A percentile compares a stretch with the other conserved stretches of the same genome.
Evolutionary conservation across 352 stramenopile genomes (phyloP).

Genomic region (Globisporangium nunn): DNA sequence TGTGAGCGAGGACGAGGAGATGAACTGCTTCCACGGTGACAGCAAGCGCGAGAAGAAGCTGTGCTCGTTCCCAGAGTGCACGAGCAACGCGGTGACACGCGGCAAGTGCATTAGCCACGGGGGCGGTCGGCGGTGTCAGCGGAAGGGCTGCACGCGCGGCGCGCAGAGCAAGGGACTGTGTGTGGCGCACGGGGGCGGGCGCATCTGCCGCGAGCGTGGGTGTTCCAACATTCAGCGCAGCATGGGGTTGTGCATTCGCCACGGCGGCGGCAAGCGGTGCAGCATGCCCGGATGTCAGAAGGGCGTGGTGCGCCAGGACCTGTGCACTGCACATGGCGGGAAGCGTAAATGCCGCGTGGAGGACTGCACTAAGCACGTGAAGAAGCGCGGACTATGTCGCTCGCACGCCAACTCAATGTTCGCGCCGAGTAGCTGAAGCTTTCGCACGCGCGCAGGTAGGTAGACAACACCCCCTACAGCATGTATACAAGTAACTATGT

Average conservation of each 20-base stretch:
- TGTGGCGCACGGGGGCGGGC: conserved; percentile 74
- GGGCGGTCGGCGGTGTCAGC: conserved; percentile 70
- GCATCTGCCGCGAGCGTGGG: conserved; percentile 70
- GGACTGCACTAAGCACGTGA: conserved; percentile 81
- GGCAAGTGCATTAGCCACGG: conserved; percentile 80
- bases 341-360: conserved; percentile 78
- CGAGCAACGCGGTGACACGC: conserved; percentile 72
- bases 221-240: conserved; percentile 85
- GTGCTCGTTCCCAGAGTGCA: conserved; percentile 62
- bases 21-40: conserved; percentile 1
- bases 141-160: conserved; percentile 73
- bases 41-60: conserved; percentile 66
- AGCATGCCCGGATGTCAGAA: conserved; percentile 75
- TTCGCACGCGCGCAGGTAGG: no score
- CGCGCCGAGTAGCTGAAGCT: conserved; percentile 13
- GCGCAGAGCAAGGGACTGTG: conserved; percentile 80
- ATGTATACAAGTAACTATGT: conserved; percentile 5
- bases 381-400: conserved; percentile 77
- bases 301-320: conserved; percentile 77
- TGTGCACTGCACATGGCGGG: conserved; percentile 82
- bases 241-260: conserved; percentile 79
- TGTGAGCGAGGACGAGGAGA: conserved; percentile 13
- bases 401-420: conserved; percentile 70
- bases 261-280: conserved; percentile 81
- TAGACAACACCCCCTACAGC: no score